phyloP scores from a whole-genome alignment of 1,284 basidiomycete genomes.

The Cystobasidium sp. region DNA sequence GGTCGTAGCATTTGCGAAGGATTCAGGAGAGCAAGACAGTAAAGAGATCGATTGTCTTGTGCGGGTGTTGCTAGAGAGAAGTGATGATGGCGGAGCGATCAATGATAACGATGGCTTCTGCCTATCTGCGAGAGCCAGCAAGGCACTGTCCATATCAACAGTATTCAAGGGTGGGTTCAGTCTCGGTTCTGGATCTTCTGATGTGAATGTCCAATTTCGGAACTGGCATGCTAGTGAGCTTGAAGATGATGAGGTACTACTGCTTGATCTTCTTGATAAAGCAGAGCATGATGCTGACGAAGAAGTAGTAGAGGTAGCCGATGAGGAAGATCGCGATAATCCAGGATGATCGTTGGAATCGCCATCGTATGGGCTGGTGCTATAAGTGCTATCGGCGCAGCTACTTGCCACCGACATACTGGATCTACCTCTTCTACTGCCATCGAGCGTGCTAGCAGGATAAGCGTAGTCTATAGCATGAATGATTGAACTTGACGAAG shows the following conservation, averaged over 20 bases:
- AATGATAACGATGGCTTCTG: too few relatives aligned
- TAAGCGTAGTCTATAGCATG: constrained; percentile 29
- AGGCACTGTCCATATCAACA: too few relatives aligned
- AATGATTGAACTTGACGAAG: constrained; percentile 11
- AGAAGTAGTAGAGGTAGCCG: not conserved
- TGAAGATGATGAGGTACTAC: constrained; percentile 3
- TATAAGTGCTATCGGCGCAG: not conserved
- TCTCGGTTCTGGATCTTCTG: not conserved
- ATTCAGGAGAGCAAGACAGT: not conserved
- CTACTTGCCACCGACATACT: not conserved
- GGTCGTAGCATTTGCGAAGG: constrained; percentile 4
- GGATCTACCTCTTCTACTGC: constrained; percentile 4
- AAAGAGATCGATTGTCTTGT: not conserved
- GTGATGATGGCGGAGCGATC: too few relatives aligned
- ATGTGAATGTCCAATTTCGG: not conserved
- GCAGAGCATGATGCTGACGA: constrained; percentile 1
- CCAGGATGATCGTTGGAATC: too few relatives aligned
- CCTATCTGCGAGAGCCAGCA: too few relatives aligned
- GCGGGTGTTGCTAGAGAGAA: too few relatives aligned
- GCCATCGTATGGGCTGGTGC: not conserved
- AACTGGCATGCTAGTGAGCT: constrained; percentile 1
- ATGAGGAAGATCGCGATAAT: not conserved
- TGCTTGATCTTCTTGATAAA: constrained; percentile 5
- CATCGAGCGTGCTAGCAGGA: not conserved
- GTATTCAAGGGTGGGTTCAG: too few relatives aligned